Percentiles rank a stretch among this genome's conserved stretches.
Conservation (phyloP, 345 rosid species). For the Bretschneidera sinensis region DNA sequence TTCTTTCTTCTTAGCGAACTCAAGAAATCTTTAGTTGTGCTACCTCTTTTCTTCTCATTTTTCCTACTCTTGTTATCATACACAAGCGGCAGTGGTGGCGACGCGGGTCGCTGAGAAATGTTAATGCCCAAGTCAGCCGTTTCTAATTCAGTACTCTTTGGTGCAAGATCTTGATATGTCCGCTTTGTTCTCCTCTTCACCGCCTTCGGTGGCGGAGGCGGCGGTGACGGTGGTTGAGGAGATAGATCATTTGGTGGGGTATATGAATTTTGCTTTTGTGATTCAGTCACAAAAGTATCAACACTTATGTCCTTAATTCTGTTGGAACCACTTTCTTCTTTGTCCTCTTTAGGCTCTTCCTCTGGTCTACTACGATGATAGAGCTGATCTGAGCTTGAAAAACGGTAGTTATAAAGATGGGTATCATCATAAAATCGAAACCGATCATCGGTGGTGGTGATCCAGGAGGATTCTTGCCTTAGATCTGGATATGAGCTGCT, state of each 20-base stretch:
- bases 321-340: constrained; percentile 7
- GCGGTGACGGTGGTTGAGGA: background rate
- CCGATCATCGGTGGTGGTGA: constrained; percentile 30
- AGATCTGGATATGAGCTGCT: constrained; percentile 86
- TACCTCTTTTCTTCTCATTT: constrained; percentile 54
- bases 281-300: constrained; percentile 9
- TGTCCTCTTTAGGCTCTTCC: constrained; percentile 16
- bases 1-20: constrained; percentile 44
- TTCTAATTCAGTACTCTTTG: constrained; percentile 13
- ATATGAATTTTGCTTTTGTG: background rate
- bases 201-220: constrained; percentile 19
- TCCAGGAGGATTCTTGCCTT: constrained; percentile 37
- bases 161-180: too few relatives aligned
- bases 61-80: constrained; percentile 20
- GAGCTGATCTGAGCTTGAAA: constrained; percentile 25
- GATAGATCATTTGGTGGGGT: background rate
- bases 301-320: constrained; percentile 17
- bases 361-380: constrained; percentile 14
- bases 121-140: constrained; percentile 3
- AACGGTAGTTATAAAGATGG: constrained; percentile 31
- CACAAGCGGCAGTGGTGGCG: constrained; percentile 22
- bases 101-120: constrained; percentile 12
- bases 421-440: constrained; percentile 81
- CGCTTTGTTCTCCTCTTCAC: constrained; percentile 30
- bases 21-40: constrained; percentile 57